These are phyloP conservation scores for Isochrysis galbana DNA, from an alignment of 78 protist species.

Conservation along the genomic window DNA sequence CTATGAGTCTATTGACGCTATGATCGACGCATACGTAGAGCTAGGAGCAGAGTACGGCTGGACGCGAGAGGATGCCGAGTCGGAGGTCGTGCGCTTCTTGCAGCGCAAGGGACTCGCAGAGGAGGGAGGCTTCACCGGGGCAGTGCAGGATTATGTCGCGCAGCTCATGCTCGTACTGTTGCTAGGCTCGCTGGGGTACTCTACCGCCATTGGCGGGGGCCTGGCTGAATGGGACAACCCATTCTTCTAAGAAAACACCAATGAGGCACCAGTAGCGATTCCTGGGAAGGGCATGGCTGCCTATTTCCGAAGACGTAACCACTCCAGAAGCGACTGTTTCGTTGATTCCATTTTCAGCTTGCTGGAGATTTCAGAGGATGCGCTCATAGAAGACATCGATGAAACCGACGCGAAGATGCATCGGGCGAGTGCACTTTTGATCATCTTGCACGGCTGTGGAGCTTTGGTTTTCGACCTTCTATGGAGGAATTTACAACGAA, in stretches of 20 bases:
- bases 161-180: background rate
- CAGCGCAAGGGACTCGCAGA: background rate
- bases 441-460: no score
- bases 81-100: background rate
- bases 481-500: no score
- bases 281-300: no score
- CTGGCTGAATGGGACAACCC: background rate
- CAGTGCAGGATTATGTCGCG: background rate
- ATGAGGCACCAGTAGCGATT: no score
- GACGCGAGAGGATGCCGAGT: background rate
- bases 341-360: no score
- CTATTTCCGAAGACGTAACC: no score
- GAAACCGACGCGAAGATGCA: no score
- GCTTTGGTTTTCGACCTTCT: no score
- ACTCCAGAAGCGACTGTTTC: no score
- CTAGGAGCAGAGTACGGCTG: background rate
- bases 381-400: no score
- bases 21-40: background rate
- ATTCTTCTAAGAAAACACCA: background rate
- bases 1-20: background rate
- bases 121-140: background rate
- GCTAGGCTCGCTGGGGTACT: background rate
- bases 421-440: no score
- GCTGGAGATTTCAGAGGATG: no score
- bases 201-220: background rate